Percentiles rank a stretch among this genome's conserved stretches.
Evolutionary conservation across 1,284 basidiomycete species (phyloP).

Genomic region (Microbotryum violaceum): DNA sequence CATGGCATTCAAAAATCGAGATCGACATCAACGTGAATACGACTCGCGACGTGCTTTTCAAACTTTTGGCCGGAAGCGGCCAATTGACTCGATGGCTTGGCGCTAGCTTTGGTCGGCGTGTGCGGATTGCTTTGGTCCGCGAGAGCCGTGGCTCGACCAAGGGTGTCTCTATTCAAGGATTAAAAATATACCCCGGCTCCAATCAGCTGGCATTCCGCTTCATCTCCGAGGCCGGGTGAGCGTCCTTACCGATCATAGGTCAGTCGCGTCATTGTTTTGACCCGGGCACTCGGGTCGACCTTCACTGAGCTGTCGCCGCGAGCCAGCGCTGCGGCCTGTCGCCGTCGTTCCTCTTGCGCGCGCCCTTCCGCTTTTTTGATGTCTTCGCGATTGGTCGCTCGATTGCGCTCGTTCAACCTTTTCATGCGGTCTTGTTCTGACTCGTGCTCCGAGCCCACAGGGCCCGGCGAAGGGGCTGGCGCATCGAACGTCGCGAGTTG

Average conservation of each 20-base stretch:
- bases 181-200: background rate
- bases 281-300: conserved; percentile 56
- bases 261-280: conserved; percentile 52
- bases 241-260: conserved; percentile 24
- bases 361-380: conserved; percentile 66
- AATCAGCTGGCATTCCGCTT: background rate
- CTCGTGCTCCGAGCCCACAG: conserved; percentile 5
- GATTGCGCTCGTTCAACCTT: conserved; percentile 79
- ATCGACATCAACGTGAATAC: conserved; percentile 29
- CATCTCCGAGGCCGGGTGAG: no score
- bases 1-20: conserved; percentile 18
- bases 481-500: conserved; percentile 12
- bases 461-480: conserved; percentile 8
- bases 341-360: conserved; percentile 53
- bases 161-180: background rate
- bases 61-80: conserved; percentile 17
- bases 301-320: conserved; percentile 44
- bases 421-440: conserved; percentile 54
- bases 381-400: conserved; percentile 66
- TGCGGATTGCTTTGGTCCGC: conserved; percentile 3
- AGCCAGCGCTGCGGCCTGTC: conserved; percentile 51
- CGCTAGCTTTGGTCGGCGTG: conserved; percentile 3
- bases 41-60: conserved; percentile 18
- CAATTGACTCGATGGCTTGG: background rate
- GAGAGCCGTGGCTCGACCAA: conserved; percentile 1